Conservation (phyloP, 2,329 filamentous ascomycete species). For the Fusarium xyrophilum region DNA sequence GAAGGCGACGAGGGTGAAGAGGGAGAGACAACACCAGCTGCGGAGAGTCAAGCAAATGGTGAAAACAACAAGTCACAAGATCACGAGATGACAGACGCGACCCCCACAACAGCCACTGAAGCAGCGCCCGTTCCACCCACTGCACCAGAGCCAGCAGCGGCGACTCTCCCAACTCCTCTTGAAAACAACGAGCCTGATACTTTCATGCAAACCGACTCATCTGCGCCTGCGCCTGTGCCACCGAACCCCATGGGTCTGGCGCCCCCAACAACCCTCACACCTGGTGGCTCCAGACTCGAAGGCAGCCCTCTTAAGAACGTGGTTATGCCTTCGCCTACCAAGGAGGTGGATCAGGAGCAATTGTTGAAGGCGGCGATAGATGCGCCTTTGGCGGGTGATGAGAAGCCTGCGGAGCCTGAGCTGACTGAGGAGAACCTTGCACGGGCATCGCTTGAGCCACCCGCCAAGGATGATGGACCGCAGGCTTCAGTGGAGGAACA, state of each 20-base stretch:
- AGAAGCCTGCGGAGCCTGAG: neutral
- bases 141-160: neutral
- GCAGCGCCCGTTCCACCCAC: conserved; percentile 24
- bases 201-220: conserved; percentile 38
- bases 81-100: conserved; percentile 49
- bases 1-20: conserved; percentile 58
- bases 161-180: conserved; percentile 6
- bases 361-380: neutral
- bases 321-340: conserved; percentile 55
- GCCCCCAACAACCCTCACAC: conserved; percentile 39
- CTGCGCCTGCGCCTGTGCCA: conserved; percentile 36
- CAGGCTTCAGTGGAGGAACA: conserved; percentile 15
- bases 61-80: conserved; percentile 45
- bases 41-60: conserved; percentile 43
- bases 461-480: conserved; percentile 5
- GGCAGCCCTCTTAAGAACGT: conserved; percentile 63
- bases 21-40: conserved; percentile 48
- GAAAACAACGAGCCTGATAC: conserved; percentile 35
- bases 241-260: conserved; percentile 45
- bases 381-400: neutral
- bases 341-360: conserved; percentile 37
- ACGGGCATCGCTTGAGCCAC: neutral
- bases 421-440: conserved; percentile 16
- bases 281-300: conserved; percentile 49
- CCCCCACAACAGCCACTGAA: conserved; percentile 36